These are phyloP conservation scores for Hymenoscyphus fraxineus DNA, from an alignment of 2,329 filamentous ascomycete species.

Conservation along the genomic window DNA sequence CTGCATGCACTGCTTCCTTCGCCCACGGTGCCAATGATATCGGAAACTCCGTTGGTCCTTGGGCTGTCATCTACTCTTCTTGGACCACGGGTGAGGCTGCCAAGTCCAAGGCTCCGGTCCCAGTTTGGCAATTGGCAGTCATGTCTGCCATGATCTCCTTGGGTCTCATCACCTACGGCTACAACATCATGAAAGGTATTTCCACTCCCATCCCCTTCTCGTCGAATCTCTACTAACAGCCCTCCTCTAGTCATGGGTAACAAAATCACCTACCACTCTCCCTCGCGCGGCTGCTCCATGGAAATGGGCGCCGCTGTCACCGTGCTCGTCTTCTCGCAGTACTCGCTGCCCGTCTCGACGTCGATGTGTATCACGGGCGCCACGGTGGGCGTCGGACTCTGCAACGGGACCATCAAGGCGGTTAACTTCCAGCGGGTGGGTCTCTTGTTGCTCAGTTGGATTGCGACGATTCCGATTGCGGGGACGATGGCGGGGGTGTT, in stretches of 20 bases:
- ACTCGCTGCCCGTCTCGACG: constrained; percentile 70
- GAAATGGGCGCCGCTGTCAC: constrained; percentile 77
- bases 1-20: constrained; percentile 48
- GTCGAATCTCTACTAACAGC: constrained; percentile 18
- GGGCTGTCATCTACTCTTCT: constrained; percentile 66
- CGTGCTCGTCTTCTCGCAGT: constrained; percentile 72
- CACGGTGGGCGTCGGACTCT: constrained; percentile 73
- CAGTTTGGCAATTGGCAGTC: constrained; percentile 73
- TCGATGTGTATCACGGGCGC: constrained; percentile 79
- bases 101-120: constrained; percentile 60
- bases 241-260: constrained; percentile 69
- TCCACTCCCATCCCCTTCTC: not conserved
- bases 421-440: constrained; percentile 74
- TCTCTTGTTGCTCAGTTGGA: constrained; percentile 64
- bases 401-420: constrained; percentile 67
- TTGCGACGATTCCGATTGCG: constrained; percentile 52
- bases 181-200: constrained; percentile 79
- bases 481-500: constrained; percentile 35
- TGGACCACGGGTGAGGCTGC: constrained; percentile 62
- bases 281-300: constrained; percentile 62
- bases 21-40: constrained; percentile 74
- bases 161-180: constrained; percentile 71
- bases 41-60: constrained; percentile 65
- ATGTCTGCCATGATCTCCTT: constrained; percentile 59
- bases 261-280: constrained; percentile 70